Evolutionary conservation across 192 early-diverging fungal species (phyloP).

Genomic region (Podila horticola): DNA sequence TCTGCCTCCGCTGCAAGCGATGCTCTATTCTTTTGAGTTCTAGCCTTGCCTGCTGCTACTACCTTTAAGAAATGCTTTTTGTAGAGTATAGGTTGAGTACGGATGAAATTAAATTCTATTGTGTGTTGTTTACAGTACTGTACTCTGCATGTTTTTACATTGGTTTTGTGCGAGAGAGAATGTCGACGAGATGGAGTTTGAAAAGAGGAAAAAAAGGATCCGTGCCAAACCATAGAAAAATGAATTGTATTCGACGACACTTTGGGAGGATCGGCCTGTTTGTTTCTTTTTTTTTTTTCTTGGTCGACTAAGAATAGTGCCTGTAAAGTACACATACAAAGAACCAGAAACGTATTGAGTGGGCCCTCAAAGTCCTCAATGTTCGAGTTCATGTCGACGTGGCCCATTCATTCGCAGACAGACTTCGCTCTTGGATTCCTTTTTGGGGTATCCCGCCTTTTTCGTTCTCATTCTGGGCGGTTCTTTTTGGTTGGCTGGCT

Average conservation of each 20-base stretch:
- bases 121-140: neutral
- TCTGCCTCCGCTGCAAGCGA: too few relatives aligned
- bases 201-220: conserved; percentile 20
- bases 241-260: neutral
- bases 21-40: too few relatives aligned
- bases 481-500: neutral
- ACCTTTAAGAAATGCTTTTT: too few relatives aligned
- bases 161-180: too few relatives aligned
- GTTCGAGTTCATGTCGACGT: neutral
- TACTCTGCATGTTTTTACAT: neutral
- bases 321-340: neutral
- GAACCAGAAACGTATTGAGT: neutral
- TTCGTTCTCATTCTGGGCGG: neutral
- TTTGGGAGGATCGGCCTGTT: too few relatives aligned
- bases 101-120: neutral
- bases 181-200: conserved; percentile 6
- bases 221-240: conserved; percentile 14
- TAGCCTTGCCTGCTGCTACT: too few relatives aligned
- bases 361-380: neutral
- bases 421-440: conserved; percentile 4
- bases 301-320: conserved; percentile 5
- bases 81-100: too few relatives aligned
- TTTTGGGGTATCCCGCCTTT: conserved; percentile 41
- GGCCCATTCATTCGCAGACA: neutral
- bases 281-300: conserved; percentile 9